Percentiles rank a stretch among this genome's conserved stretches.
Evolutionary conservation across 306 rosid genomes (phyloP).

Genomic region (Mucuna pruriens): DNA sequence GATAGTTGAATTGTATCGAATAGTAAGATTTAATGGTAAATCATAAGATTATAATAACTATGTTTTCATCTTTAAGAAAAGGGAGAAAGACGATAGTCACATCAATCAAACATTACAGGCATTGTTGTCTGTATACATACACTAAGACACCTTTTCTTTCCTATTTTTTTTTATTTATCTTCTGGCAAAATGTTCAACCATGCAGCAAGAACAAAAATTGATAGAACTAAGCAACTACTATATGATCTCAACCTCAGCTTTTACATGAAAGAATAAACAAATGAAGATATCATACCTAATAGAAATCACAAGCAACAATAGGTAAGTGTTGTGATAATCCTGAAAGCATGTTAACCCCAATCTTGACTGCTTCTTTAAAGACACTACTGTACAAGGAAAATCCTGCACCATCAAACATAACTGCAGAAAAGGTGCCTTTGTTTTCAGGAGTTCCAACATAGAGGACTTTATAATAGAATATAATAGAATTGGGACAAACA

Average conservation of each 20-base stretch:
- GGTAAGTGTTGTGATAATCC: conserved; percentile 15
- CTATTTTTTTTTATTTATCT: background rate
- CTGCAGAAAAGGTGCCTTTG: conserved; percentile 5
- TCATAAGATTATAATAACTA: too few relatives aligned
- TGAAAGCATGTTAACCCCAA: conserved; percentile 27
- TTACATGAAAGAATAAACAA: conserved; percentile 52
- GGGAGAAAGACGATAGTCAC: background rate
- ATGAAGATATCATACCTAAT: conserved; percentile 39
- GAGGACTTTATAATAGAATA: background rate
- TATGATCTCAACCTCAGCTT: conserved; percentile 37
- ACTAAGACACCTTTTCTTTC: conserved; percentile 1
- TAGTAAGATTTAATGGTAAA: too few relatives aligned
- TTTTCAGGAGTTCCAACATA: conserved; percentile 18
- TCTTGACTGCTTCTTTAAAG: conserved; percentile 29
- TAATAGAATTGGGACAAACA: conserved; percentile 16
- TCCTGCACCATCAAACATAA: conserved; percentile 20
- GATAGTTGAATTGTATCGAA: too few relatives aligned
- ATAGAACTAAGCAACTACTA: conserved; percentile 33
- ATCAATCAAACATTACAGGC: conserved; percentile 25
- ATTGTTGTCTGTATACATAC: conserved; percentile 28
- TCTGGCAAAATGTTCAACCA: conserved; percentile 17
- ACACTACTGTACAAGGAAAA: conserved; percentile 18
- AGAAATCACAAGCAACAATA: conserved; percentile 19
- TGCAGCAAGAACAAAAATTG: conserved; percentile 43
- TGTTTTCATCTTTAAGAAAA: too few relatives aligned